These are phyloP conservation scores for Emergomyces orientalis DNA, from an alignment of 2,329 filamentous ascomycete genomes.

Conservation along the genomic window DNA sequence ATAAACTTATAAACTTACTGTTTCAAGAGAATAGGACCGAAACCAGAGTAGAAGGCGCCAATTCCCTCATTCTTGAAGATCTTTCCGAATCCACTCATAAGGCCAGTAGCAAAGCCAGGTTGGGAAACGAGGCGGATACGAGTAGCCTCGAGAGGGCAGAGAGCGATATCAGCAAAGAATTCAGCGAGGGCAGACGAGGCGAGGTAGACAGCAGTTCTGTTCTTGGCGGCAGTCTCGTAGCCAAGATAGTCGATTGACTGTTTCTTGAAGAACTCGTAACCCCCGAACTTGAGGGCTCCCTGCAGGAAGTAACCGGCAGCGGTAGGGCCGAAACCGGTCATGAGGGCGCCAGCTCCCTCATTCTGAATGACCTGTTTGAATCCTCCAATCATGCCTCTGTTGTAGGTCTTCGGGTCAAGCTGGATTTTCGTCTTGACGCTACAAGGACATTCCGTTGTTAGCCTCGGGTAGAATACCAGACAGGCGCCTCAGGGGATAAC, in stretches of 20 bases:
- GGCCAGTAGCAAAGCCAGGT: conserved; percentile 73
- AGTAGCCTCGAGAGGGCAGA: conserved; percentile 86
- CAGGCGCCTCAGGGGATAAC: background rate
- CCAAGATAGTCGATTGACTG: conserved; percentile 73
- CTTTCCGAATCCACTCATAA: conserved; percentile 71
- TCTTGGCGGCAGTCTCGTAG: conserved; percentile 65
- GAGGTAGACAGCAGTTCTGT: conserved; percentile 74
- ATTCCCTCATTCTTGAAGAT: conserved; percentile 74
- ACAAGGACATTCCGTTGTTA: conserved; percentile 18
- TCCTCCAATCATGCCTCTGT: conserved; percentile 74
- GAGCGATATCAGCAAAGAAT: conserved; percentile 57
- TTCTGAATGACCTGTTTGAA: conserved; percentile 77
- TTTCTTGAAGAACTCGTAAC: conserved; percentile 95
- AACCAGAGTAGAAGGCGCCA: conserved; percentile 82
- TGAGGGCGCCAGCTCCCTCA: conserved; percentile 76
- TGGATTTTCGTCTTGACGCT: conserved; percentile 95
- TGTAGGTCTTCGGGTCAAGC: conserved; percentile 82
- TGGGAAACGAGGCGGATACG: conserved; percentile 88
- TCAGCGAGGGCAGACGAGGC: conserved; percentile 53
- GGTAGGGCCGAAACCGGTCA: conserved; percentile 78
- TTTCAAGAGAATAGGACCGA: conserved; percentile 80
- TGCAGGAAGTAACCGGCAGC: conserved; percentile 89
- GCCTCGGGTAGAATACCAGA: background rate
- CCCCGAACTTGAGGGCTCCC: conserved; percentile 87
- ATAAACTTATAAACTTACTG: conserved; percentile 46